Evolutionary conservation across 2,329 filamentous ascomycete species (phyloP).

Genomic region (Juglanconis sp.): DNA sequence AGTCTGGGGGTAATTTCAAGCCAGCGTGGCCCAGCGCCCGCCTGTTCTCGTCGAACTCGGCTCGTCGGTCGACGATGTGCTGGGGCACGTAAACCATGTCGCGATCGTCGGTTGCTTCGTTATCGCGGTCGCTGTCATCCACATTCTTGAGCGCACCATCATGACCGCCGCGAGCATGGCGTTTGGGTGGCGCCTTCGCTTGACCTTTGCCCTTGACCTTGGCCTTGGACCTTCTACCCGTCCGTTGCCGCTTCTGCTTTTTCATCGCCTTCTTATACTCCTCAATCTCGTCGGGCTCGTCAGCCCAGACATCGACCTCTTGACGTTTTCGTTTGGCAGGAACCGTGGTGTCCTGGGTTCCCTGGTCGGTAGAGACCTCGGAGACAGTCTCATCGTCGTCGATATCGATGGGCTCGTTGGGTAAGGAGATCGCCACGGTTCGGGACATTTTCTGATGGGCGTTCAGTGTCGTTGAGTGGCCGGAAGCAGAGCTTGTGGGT

Average conservation of each 20-base stretch:
- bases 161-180: slow-evolving; percentile 2
- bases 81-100: slow-evolving; percentile 58
- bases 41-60: slow-evolving; percentile 63
- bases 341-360: background rate
- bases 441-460: background rate
- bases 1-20: slow-evolving; percentile 74
- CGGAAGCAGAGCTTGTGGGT: background rate
- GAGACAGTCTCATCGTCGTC: slow-evolving; percentile 23
- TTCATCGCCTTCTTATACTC: slow-evolving; percentile 41
- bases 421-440: slow-evolving; percentile 44
- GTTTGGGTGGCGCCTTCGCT: slow-evolving; percentile 6
- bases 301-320: slow-evolving; percentile 25
- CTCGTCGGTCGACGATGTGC: slow-evolving; percentile 67
- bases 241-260: slow-evolving; percentile 43
- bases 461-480: background rate
- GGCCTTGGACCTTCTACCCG: slow-evolving; percentile 33
- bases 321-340: slow-evolving; percentile 7
- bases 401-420: background rate
- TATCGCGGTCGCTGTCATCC: slow-evolving; percentile 11
- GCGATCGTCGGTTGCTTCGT: slow-evolving; percentile 25
- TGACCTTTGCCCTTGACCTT: slow-evolving; percentile 28
- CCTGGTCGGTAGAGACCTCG: slow-evolving; percentile 7
- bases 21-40: slow-evolving; percentile 63
- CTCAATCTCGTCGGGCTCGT: slow-evolving; percentile 60
- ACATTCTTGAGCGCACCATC: background rate